phyloP scores from a whole-genome alignment of 139 green algal genomes.

The Diplosphaera chodatii region DNA sequence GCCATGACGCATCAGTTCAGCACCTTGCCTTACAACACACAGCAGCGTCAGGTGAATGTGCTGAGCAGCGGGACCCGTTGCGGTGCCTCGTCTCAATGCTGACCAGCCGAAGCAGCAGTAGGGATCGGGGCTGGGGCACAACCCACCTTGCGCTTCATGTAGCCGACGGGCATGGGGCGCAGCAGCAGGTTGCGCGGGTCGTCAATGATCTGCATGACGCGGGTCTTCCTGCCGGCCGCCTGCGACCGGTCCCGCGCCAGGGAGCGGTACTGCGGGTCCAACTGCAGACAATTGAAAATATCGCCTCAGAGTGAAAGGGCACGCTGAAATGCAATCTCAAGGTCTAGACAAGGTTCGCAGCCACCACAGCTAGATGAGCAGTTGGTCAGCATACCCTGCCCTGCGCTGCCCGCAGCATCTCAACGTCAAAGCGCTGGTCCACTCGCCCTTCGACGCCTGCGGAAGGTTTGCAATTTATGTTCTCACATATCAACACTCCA shows the following conservation, averaged over 20 bases:
- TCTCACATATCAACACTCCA: background rate
- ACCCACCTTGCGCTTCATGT: background rate
- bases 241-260: background rate
- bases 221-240: constrained; percentile 4
- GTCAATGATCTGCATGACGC: constrained; percentile 2
- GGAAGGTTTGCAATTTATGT: too few relatives aligned
- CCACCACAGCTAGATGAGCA: background rate
- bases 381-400: background rate
- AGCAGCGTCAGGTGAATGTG: too few relatives aligned
- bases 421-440: constrained; percentile 5
- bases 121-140: too few relatives aligned
- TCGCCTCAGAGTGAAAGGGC: background rate
- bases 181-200: constrained; percentile 2
- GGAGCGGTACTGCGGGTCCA: constrained; percentile 4
- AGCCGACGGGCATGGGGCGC: background rate
- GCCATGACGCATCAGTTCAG: too few relatives aligned
- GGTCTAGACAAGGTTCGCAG: background rate
- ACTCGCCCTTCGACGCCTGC: constrained; percentile 4
- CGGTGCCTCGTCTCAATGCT: too few relatives aligned
- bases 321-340: background rate
- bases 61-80: too few relatives aligned
- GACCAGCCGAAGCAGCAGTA: too few relatives aligned
- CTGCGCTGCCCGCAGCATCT: background rate
- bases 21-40: too few relatives aligned
- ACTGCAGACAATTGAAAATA: background rate